Base-by-base conservation (phyloP, 1,284 basidiomycete genomes). In the Apiotrichum mycotoxinovorans region DNA sequence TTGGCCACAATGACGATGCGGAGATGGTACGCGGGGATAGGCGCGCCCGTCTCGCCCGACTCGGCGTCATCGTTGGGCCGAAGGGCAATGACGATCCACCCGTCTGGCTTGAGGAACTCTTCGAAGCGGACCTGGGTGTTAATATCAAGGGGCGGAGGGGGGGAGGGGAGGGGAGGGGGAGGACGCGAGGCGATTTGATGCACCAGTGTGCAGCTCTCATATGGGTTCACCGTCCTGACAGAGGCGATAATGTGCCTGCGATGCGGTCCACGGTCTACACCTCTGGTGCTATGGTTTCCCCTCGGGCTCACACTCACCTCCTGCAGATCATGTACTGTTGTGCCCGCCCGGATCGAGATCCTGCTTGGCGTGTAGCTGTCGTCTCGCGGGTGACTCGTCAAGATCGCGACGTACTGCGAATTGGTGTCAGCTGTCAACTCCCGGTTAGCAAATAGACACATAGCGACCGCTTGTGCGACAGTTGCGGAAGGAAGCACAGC, bases 281-380 rank as follows among this genome's bases (percentile, higher is more conserved):
- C n/a, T n/a, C n/a, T n/a, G n/a, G n/a, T n/a, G n/a, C n/a, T n/a
- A n/a, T n/a, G n/a, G n/a, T n/a, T n/a, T n/a, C n/a, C n/a, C n/a
- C n/a, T n/a, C n/a, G n/a, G n/a, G n/a, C 14, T 2, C 3, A n/a
- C 27, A 70, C 77, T 62, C 30, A 82, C 80, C 69, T 97, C 93
- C 75, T 97, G 91, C 9, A 98, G 81, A 75, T 98, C 96, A 61
- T 87, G 88, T 17, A 87, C 84, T 22, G 91, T 88, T 10, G 94
- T 98, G 5, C 96, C 96, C 0, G 93, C 93, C 27, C 90, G 85
- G 45, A 99, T 85, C 1, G 87, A 86, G 58, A 99, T 82, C 33
- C 88, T 89, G 1, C 89, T 88, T 0, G 96, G 96, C 0, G 96
- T 99, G 73, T 98, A 99, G 1, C 93, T 97, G 73, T 99, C 96